Evolutionary conservation across 1,284 basidiomycete genomes (phyloP), one percentile per base, ranked within the genome.

Genomic region (Microstroma glucosiphilum): DNA sequence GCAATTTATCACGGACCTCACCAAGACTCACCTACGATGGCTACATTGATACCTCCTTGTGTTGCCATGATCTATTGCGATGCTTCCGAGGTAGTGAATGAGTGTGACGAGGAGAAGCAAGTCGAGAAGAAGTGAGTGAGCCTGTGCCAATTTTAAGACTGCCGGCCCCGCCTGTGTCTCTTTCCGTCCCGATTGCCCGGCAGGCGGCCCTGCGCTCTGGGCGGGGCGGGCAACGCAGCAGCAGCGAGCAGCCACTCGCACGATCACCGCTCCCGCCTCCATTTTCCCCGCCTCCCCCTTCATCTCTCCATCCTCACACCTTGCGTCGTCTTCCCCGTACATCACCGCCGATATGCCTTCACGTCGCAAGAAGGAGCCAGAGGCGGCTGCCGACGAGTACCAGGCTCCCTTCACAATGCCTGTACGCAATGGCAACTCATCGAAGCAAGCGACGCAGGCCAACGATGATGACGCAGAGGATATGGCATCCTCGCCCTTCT

Each of bases 381-480:
- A 54, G 25, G 51, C 51, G 6, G 76, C 74, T 2, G 71, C 67
- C 13, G 72, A 73, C 59, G 67, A 75, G 57, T 76, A 76, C 54
- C 76, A 77, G 59, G 73, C 74, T 9, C 76, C 76, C 25, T 77
- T 74, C 40, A 66, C 67, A 59, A 60, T 71, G 2, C 66, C 66
- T n/a, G 48, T 55, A 30, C 61, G 54, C 53, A 65, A 63, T 60
- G 59, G 55, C 25, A 37, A 21, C 23, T 19, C 48, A 23, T 15
- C 58, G 2, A 21, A 56, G 41, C 49, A 48, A 15, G n/a, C 30
- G 19, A 54, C 57, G 19, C 8, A 46, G 13, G 19, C 48, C 0
- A 23, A 63, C 49, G 42, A 61, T 11, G 57, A 60, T 42, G 40
- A 43, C 1, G 46, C 57, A 3, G 30, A 21, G 7, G 51, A 59